Evolutionary conservation across 139 green algal genomes (phyloP), one percentile per base, ranked within the genome.

Genomic region (Chlorella ohadii): DNA sequence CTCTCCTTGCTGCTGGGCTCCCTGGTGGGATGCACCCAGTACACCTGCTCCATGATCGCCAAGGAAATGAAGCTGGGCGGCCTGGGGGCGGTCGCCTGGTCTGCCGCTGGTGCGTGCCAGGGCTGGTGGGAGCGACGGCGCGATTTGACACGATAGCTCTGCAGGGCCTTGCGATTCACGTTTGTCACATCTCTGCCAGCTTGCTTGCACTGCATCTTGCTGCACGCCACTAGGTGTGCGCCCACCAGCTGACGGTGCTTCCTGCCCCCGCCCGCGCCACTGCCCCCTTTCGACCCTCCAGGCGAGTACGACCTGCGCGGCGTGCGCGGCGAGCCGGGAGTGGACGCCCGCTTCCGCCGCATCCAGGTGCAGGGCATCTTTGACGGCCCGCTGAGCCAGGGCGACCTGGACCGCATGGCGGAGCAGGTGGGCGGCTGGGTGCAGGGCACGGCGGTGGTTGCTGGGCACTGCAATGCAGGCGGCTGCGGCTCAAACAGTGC

Each of bases 301-400:
- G 83, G 83, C 3, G 74, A 87, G 79, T 87, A 84, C 33, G 63
- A 87, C 61, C 71, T 87, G 61, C 59, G 41, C 6, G 83, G 83
- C 22, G 72, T 87, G 70, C 36, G 72, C 27, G 61, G 83, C 17
- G 83, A 76, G n/a, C 39, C 39, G 2, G 73, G 67, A 5, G 79
- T 70, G 51, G 78, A 84, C 33, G 64, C 78, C 3, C 63, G 78
- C 41, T 78, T 87, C 72, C 47, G 20, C 4, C 64, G 39, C 20
- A 61, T 87, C 39, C 17, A 41, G 31, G 36, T 87, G 78, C 25
- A 41, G 13, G 83, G 83, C 57, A 81, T 57, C 4, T 47, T 84
- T 34, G 83, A 87, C 17, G 39, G 39, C 5, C 28, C 51, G 34
- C 41, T 76, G 20, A 76, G 51, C 72, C 72, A 87, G 57, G 72